A percentile compares a stretch with the other conserved stretches of the same genome.
These are phyloP conservation scores for Sclerotinia nivalis DNA, from an alignment of 2,329 filamentous ascomycete genomes.

Conservation along the genomic window DNA sequence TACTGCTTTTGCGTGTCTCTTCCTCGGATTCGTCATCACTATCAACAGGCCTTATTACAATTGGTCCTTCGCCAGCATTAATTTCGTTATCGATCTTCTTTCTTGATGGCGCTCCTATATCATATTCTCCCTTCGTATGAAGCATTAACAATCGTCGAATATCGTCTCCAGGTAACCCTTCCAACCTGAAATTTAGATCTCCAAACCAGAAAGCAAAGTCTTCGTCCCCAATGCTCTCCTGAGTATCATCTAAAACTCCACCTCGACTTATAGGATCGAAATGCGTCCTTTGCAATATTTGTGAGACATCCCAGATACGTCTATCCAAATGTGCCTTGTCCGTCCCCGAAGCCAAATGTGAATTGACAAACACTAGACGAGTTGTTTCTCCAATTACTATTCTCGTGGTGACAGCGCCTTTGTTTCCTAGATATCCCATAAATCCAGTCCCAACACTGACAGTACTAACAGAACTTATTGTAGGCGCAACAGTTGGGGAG, in stretches of 20 bases:
- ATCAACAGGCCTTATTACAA: conserved; percentile 47
- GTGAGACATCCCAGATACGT: conserved; percentile 80
- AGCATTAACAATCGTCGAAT: conserved; percentile 81
- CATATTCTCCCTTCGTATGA: conserved; percentile 79
- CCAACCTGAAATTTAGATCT: conserved; percentile 91
- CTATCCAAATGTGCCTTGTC: conserved; percentile 77
- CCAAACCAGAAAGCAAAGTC: conserved; percentile 97
- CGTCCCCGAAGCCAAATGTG: conserved; percentile 83
- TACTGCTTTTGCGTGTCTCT: conserved; percentile 30
- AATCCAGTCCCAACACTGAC: conserved; percentile 84
- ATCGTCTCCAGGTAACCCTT: conserved; percentile 85
- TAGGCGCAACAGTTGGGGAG: conserved; percentile 70
- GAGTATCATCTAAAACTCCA: conserved; percentile 65
- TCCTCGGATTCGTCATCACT: conserved; percentile 50
- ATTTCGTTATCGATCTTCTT: conserved; percentile 42
- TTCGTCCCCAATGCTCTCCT: conserved; percentile 77
- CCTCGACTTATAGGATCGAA: conserved; percentile 73
- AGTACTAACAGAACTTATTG: conserved; percentile 79
- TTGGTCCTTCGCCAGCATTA: conserved; percentile 51
- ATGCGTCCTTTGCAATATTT: conserved; percentile 73
- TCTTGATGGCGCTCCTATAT: conserved; percentile 48
- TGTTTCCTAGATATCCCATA: conserved; percentile 93
- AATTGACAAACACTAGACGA: conserved; percentile 85
- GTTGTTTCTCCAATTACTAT: conserved; percentile 89
- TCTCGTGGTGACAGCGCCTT: conserved; percentile 81